A percentile compares a stretch with the other conserved stretches of the same genome.
phyloP scores from a whole-genome alignment of 805 yeast genomes.

The Candida sonorensis region DNA sequence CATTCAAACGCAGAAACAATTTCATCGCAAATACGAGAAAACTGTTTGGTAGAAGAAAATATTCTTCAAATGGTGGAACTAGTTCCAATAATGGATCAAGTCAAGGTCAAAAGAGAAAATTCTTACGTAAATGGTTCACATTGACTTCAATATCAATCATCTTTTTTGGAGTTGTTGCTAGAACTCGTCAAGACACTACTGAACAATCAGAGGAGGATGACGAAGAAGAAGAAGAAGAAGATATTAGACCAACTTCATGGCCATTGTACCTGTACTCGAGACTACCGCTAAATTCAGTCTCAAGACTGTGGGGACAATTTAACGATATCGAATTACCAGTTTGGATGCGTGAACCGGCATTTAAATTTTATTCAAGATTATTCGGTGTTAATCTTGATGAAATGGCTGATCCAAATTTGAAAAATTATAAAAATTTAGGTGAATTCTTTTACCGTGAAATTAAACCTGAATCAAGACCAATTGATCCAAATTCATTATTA shows the following conservation, averaged over 20 bases:
- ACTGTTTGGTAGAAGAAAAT: constrained; percentile 12
- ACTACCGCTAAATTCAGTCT: constrained; percentile 82
- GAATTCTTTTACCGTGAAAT: constrained; percentile 88
- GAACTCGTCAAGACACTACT: constrained; percentile 13
- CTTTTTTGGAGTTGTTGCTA: constrained; percentile 47
- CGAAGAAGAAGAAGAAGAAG: constrained; percentile 20
- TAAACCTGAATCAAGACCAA: constrained; percentile 71
- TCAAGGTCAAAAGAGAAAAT: constrained; percentile 9
- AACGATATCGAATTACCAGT: constrained; percentile 79
- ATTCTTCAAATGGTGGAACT: constrained; percentile 4
- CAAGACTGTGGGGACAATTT: constrained; percentile 91
- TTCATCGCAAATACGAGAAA: constrained; percentile 24
- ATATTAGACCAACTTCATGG: constrained; percentile 72
- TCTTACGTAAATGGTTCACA: constrained; percentile 41
- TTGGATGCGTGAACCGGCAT: constrained; percentile 84
- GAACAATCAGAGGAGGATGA: constrained; percentile 22
- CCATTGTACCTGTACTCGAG: constrained; percentile 83
- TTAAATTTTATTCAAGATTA: constrained; percentile 61
- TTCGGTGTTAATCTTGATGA: constrained; percentile 91
- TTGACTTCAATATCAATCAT: constrained; percentile 45
- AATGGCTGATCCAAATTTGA: constrained; percentile 75
- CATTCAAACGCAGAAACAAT: constrained; percentile 3
- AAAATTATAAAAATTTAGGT: constrained; percentile 69
- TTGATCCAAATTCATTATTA: constrained; percentile 54
- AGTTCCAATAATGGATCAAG: too few species aligned